Conservation (phyloP, 768 basidiomycete species). For the Candolleomyces efflorescens region DNA sequence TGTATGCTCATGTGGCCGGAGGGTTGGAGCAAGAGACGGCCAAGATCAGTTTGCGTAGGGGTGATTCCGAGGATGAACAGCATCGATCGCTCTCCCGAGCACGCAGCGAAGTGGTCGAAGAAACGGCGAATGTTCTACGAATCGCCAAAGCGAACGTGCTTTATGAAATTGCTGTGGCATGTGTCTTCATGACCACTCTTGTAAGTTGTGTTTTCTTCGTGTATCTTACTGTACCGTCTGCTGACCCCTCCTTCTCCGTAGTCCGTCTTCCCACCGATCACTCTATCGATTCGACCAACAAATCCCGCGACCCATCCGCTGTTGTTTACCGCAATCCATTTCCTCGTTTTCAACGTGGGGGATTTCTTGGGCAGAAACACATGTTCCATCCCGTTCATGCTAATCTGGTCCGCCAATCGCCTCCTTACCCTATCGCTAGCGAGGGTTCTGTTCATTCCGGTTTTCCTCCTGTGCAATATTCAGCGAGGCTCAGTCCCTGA, state of each 20-base stretch:
- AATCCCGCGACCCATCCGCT: slow-evolving; percentile 68
- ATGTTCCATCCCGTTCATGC: slow-evolving; percentile 60
- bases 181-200: slow-evolving; percentile 75
- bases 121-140: slow-evolving; percentile 40
- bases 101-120: slow-evolving; percentile 20
- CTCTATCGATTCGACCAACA: slow-evolving; percentile 67
- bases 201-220: slow-evolving; percentile 37
- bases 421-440: slow-evolving; percentile 61
- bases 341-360: slow-evolving; percentile 70
- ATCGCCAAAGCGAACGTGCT: slow-evolving; percentile 61
- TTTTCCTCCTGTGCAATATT: slow-evolving; percentile 88
- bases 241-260: slow-evolving; percentile 24
- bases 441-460: slow-evolving; percentile 78
- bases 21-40: slow-evolving; percentile 36
- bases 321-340: slow-evolving; percentile 77
- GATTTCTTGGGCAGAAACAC: slow-evolving; percentile 68
- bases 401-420: slow-evolving; percentile 64
- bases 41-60: slow-evolving; percentile 16
- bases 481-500: slow-evolving; percentile 38
- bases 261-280: slow-evolving; percentile 88
- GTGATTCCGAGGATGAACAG: slow-evolving; percentile 26
- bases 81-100: slow-evolving; percentile 12
- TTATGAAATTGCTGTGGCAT: slow-evolving; percentile 71
- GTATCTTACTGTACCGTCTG: background rate
- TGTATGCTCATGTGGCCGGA: slow-evolving; percentile 53